Conservation (phyloP, 768 basidiomycete species). For the Auricularia auricula-judae region DNA sequence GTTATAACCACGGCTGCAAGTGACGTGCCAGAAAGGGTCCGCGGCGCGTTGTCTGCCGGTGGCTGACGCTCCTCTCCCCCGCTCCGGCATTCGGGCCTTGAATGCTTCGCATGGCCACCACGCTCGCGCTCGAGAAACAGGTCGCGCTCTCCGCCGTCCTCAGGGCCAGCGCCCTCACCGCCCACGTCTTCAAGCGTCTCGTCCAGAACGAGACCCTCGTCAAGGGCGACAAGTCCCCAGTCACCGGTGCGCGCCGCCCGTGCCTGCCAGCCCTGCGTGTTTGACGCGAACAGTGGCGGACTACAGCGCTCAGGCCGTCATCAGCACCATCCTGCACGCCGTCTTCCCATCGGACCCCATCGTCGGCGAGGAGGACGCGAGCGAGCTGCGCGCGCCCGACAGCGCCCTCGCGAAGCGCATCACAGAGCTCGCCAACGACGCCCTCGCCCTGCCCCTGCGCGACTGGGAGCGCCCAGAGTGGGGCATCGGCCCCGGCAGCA, state of each 20-base stretch:
- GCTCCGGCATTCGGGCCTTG: no score
- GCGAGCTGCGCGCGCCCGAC: slow-evolving; percentile 49
- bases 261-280: background rate
- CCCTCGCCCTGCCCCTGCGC: slow-evolving; percentile 42
- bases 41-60: no score
- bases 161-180: slow-evolving; percentile 73
- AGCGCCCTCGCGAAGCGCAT: slow-evolving; percentile 47
- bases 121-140: slow-evolving; percentile 58
- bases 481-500: slow-evolving; percentile 54
- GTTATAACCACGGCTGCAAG: no score
- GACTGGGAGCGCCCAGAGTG: slow-evolving; percentile 53
- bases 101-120: slow-evolving; percentile 32
- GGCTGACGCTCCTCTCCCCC: no score
- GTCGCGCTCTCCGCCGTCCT: slow-evolving; percentile 82
- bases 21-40: no score
- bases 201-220: slow-evolving; percentile 77
- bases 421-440: slow-evolving; percentile 72
- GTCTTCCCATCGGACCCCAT: slow-evolving; percentile 82
- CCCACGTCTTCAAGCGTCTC: slow-evolving; percentile 75
- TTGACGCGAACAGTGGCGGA: slow-evolving; percentile 59
- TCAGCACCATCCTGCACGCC: slow-evolving; percentile 63
- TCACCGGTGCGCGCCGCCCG: slow-evolving; percentile 48
- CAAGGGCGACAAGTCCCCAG: slow-evolving; percentile 87
- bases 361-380: slow-evolving; percentile 91
- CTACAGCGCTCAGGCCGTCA: slow-evolving; percentile 86